These are phyloP conservation scores for Claviceps africana DNA, from an alignment of 2,329 filamentous ascomycete species.

Conservation along the genomic window DNA sequence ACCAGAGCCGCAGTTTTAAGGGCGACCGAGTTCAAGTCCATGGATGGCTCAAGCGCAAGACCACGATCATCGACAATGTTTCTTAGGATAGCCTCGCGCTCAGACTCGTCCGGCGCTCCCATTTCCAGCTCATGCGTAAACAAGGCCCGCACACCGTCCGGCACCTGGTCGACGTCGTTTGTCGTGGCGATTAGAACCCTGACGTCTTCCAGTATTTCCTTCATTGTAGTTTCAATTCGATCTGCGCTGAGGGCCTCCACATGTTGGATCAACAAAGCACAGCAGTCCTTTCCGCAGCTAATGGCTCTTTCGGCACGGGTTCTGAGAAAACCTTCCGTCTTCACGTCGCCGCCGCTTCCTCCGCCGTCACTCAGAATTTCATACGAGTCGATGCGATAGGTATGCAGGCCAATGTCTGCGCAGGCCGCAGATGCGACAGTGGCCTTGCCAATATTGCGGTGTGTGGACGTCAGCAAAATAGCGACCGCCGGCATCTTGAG, in stretches of 20 bases:
- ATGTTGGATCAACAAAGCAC: conserved; percentile 74
- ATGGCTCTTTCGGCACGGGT: conserved; percentile 79
- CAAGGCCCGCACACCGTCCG: conserved; percentile 74
- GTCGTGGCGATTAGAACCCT: conserved; percentile 86
- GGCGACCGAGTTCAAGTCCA: conserved; percentile 73
- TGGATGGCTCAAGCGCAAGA: conserved; percentile 64
- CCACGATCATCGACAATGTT: conserved; percentile 64
- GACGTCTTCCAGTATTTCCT: conserved; percentile 65
- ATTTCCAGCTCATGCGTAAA: conserved; percentile 96
- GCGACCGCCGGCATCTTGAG: conserved; percentile 78
- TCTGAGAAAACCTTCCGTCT: conserved; percentile 82
- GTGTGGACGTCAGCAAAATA: conserved; percentile 78
- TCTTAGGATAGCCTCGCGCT: conserved; percentile 75
- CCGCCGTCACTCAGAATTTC: conserved; percentile 82
- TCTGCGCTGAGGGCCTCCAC: conserved; percentile 85
- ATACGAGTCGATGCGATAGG: conserved; percentile 78
- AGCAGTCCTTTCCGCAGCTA: conserved; percentile 72
- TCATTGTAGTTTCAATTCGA: conserved; percentile 71
- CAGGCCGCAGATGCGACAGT: conserved; percentile 64
- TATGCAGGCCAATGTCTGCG: conserved; percentile 79
- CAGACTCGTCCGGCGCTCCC: conserved; percentile 78
- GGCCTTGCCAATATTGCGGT: conserved; percentile 87
- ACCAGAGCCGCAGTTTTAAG: conserved; percentile 93
- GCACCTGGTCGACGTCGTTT: conserved; percentile 86
- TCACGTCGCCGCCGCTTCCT: conserved; percentile 76